Conservation (phyloP, 208 protist species). For the Naegleria lovaniensis region DNA sequence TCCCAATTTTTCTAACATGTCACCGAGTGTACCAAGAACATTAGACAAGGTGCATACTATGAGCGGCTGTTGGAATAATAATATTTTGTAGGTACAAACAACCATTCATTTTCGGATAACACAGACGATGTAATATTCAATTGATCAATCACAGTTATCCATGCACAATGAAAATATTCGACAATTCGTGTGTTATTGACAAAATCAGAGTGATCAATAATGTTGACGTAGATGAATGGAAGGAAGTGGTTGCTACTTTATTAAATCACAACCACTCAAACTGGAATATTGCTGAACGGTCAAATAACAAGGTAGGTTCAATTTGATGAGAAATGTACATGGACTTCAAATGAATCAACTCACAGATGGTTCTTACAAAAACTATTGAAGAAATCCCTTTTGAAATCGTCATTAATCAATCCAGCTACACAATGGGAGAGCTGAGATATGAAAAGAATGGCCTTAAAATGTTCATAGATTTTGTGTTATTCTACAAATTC, state of each 20-base stretch:
- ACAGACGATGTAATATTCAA: too few relatives aligned
- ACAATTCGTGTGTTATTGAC: background rate
- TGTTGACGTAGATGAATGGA: background rate
- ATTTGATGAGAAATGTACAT: too few relatives aligned
- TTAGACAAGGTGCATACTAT: background rate
- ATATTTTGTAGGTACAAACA: background rate
- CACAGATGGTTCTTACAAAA: background rate
- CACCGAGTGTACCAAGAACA: background rate
- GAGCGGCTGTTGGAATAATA: background rate
- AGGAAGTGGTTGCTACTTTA: background rate
- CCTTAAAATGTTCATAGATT: background rate
- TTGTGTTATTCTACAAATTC: background rate
- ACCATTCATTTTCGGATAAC: background rate
- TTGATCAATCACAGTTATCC: background rate
- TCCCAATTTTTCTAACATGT: background rate
- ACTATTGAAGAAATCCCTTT: background rate
- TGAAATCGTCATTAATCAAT: conserved; percentile 1
- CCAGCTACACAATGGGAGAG: background rate
- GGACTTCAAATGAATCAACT: too few relatives aligned
- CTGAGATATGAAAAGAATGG: background rate
- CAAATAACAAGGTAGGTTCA: background rate
- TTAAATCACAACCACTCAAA: background rate
- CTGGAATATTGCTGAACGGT: background rate
- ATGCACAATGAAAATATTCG: background rate
- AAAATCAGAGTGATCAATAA: conserved; percentile 10